Conservation (phyloP, 2,329 filamentous ascomycete genomes). For the Cyphellophora europaea region DNA sequence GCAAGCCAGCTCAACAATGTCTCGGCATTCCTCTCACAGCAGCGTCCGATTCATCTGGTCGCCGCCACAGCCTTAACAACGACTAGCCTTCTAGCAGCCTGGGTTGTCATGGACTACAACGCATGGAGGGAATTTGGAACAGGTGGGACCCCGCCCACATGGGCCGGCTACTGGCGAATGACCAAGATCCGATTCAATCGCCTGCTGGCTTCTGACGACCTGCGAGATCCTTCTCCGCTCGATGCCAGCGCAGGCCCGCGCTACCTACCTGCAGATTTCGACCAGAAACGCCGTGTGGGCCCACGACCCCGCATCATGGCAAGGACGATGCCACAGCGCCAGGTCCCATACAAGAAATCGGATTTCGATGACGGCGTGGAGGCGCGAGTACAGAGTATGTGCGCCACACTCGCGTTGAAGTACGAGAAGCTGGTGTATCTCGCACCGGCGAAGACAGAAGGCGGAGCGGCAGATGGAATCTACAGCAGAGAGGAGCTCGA, state of each 20-base stretch:
- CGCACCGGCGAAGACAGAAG: conserved; percentile 12
- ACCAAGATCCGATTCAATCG: conserved; percentile 13
- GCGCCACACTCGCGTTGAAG: conserved; percentile 7
- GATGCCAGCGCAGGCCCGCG: conserved; percentile 6
- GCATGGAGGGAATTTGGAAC: conserved; percentile 15
- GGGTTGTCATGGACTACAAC: conserved; percentile 13
- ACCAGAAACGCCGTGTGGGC: conserved; percentile 4
- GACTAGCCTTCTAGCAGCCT: conserved; percentile 3
- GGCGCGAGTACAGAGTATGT: conserved; percentile 5
- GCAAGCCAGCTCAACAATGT: neutral
- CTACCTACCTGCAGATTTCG: conserved; percentile 7
- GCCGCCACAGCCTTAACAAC: neutral
- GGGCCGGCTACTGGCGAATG: conserved; percentile 16
- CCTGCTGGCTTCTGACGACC: conserved; percentile 9
- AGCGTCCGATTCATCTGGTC: neutral
- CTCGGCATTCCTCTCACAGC: neutral
- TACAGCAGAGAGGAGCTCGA: conserved; percentile 7
- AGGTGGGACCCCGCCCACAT: conserved; percentile 15
- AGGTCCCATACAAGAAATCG: conserved; percentile 9
- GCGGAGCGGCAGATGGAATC: conserved; percentile 10
- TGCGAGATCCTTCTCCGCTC: conserved; percentile 9
- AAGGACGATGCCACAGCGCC: conserved; percentile 16
- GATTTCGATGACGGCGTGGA: conserved; percentile 6
- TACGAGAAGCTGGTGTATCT: conserved; percentile 9
- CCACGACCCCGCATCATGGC: conserved; percentile 7